These are phyloP conservation scores for Paramecium caudatum DNA, from an alignment of 73 alveolate genomes.

Conservation along the genomic window DNA sequence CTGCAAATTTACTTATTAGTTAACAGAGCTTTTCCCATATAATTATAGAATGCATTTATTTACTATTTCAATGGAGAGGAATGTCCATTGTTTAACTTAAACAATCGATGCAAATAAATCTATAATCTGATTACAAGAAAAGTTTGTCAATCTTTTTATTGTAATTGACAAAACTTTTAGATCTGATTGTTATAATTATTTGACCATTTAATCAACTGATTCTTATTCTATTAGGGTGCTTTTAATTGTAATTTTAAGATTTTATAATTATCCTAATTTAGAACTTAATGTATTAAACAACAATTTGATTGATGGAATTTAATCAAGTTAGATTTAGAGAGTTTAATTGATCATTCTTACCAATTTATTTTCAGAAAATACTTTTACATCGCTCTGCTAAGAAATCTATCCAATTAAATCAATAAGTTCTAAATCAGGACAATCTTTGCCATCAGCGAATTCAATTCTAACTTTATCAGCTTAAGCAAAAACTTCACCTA, in stretches of 20 bases:
- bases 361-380: too few relatives aligned
- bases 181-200: not conserved
- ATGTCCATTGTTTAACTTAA: not conserved
- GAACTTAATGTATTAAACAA: constrained; percentile 16
- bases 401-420: constrained; percentile 11
- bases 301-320: not conserved
- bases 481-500: not conserved
- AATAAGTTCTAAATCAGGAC: constrained; percentile 4
- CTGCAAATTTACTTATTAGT: not conserved
- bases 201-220: not conserved
- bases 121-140: not conserved
- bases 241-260: not conserved
- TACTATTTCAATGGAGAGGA: not conserved
- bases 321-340: not conserved
- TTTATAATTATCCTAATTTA: not conserved
- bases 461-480: not conserved
- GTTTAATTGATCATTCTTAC: constrained; percentile 4
- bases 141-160: not conserved
- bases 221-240: not conserved
- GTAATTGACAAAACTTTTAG: not conserved
- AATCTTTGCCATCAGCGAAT: constrained; percentile 13
- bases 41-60: constrained; percentile 14
- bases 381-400: not conserved
- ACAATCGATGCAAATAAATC: not conserved
- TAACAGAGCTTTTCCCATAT: not conserved